phyloP scores from a whole-genome alignment of 495 filamentous ascomycete genomes.

The Aspergillus indologenus region DNA sequence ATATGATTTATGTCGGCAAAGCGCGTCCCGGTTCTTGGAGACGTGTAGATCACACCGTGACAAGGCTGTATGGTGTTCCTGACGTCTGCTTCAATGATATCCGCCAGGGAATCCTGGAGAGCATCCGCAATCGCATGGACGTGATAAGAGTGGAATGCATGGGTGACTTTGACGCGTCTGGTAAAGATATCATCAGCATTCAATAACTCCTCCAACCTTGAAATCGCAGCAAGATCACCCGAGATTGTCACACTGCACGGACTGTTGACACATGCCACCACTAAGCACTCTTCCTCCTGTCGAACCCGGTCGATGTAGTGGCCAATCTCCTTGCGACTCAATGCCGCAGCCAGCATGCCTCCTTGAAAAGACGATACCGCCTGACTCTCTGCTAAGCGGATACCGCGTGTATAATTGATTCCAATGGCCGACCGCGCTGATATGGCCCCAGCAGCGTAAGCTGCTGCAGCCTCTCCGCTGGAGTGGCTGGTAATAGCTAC shows the following conservation, averaged over 20 bases:
- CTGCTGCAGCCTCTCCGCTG: slow-evolving; percentile 42
- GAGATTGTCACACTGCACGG: slow-evolving; percentile 39
- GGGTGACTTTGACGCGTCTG: slow-evolving; percentile 10
- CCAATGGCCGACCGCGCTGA: slow-evolving; percentile 28
- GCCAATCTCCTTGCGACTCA: no score
- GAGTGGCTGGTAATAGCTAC: slow-evolving; percentile 37
- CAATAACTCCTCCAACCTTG: slow-evolving; percentile 17
- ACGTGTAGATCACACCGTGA: no score
- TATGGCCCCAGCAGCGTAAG: slow-evolving; percentile 32
- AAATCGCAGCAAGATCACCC: slow-evolving; percentile 20
- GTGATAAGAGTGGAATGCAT: slow-evolving; percentile 14
- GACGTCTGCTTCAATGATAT: not conserved
- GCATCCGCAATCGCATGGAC: slow-evolving; percentile 1
- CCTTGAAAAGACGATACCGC: slow-evolving; percentile 18
- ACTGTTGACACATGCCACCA: slow-evolving; percentile 41
- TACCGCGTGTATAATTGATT: slow-evolving; percentile 38
- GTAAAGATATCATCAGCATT: slow-evolving; percentile 31
- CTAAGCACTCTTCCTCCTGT: not conserved
- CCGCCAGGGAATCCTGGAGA: not conserved
- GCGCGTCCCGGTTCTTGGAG: not conserved
- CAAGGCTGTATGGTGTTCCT: not conserved
- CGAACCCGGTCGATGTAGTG: no score
- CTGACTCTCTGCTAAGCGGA: slow-evolving; percentile 16
- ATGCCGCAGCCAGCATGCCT: slow-evolving; percentile 38
- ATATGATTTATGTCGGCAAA: not conserved